phyloP scores from a whole-genome alignment of 345 rosid genomes.

The Camelina neglecta region DNA sequence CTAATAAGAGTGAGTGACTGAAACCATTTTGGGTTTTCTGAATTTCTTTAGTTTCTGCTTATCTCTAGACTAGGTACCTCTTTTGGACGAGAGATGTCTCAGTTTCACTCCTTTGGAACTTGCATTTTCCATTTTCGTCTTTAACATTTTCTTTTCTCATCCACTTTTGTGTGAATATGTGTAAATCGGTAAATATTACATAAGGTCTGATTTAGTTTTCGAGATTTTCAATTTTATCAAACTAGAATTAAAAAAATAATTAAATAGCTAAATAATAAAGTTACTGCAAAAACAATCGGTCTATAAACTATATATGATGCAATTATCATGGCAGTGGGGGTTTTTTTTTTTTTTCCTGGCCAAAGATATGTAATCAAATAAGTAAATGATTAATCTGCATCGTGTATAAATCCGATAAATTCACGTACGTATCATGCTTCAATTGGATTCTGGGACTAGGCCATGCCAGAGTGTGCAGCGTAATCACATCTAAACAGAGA shows the following conservation, averaged over 20 bases:
- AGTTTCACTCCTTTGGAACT: slow-evolving; percentile 38
- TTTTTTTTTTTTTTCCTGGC: too few relatives aligned
- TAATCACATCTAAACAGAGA: slow-evolving; percentile 29
- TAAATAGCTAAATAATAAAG: too few relatives aligned
- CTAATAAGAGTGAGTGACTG: slow-evolving; percentile 26
- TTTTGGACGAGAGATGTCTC: slow-evolving; percentile 18
- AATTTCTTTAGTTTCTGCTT: slow-evolving; percentile 21
- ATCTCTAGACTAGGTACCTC: slow-evolving; percentile 27
- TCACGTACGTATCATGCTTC: not conserved
- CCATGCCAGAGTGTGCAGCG: slow-evolving; percentile 25
- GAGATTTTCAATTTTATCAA: too few relatives aligned
- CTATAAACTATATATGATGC: too few relatives aligned
- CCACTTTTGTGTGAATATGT: slow-evolving; percentile 10
- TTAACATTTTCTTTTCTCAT: not conserved
- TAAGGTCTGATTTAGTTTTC: too few relatives aligned
- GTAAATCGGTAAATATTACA: too few relatives aligned
- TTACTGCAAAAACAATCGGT: too few relatives aligned
- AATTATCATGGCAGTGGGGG: too few relatives aligned
- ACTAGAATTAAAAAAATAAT: too few relatives aligned
- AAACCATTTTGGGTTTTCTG: slow-evolving; percentile 34
- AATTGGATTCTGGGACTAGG: slow-evolving; percentile 22
- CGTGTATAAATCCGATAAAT: not conserved
- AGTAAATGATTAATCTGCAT: not conserved
- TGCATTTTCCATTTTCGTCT: slow-evolving; percentile 18
- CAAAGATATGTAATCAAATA: not conserved